Base-by-base conservation (phyloP, 2,329 filamentous ascomycete genomes). In the Aspergillus vadensis region DNA sequence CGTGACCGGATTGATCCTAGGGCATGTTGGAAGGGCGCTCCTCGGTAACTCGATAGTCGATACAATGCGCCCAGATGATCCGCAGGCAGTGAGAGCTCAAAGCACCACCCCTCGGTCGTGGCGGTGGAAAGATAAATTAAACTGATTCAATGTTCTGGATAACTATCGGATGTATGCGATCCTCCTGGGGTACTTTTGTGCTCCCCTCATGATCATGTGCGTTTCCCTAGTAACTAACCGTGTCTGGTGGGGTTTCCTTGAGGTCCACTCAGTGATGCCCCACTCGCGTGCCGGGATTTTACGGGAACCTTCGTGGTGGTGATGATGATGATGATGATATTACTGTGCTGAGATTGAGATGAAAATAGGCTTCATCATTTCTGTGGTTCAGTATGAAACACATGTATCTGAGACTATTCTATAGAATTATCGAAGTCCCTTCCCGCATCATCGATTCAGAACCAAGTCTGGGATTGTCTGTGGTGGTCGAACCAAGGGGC, bases 181-280 rank as follows among this genome's bases (percentile, higher is more conserved):
- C 44, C 44, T 55, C 52, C 38, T 43, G 52, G 52, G 38, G 52
- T 55, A 55, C 52, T 55, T 55, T 55, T 55, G 52, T 44, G 17
- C 51, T 30, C 14, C 25, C 52, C 52, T 61, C 43, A 41, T 65
- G 60, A 58, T 63, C 61, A 64, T 62, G 58, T 59, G 63, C 25
- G 65, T 66, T 67, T 52, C 65, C 65, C 60, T 57, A 67, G 65
- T 65, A 63, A 66, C 65, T 67, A 58, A 60, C 55, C 56, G 55
- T 52, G 57, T 60, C 62, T 59, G 23, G 51, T 32, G 27, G 48
- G 39, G 48, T 55, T 54, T 54, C 41, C 36, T 58, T 39, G 47
- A 49, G 14, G 32, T 27, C 59, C 59, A 59, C 54, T 12, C 17
- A 36, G 52, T 15, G 30, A 57, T 48, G 61, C 51, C 55, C 61